These are phyloP conservation scores for Eremomyces bilateralis DNA, from an alignment of 495 filamentous ascomycete species.

Conservation along the genomic window DNA sequence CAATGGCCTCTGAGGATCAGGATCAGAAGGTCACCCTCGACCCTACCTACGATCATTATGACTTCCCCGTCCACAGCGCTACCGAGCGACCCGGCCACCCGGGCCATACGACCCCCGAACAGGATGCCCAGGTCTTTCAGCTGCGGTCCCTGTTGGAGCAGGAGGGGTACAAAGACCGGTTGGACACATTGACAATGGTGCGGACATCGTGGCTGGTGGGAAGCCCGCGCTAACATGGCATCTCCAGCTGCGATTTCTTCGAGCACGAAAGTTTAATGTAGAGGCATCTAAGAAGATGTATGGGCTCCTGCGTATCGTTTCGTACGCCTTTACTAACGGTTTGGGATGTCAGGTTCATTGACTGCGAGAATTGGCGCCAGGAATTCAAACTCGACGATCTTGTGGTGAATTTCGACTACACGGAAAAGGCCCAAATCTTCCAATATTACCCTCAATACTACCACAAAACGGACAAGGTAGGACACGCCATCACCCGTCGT, in stretches of 20 bases:
- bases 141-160: conserved; percentile 67
- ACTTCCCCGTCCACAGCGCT: conserved; percentile 65
- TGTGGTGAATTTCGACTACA: conserved; percentile 61
- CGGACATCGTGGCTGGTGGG: conserved; percentile 6
- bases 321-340: conserved; percentile 3
- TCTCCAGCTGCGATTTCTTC: conserved; percentile 59
- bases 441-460: conserved; percentile 97
- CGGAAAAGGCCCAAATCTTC: conserved; percentile 70
- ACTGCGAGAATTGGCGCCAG: conserved; percentile 78
- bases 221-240: conserved; percentile 2
- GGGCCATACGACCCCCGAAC: conserved; percentile 65
- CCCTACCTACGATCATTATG: conserved; percentile 89
- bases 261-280: conserved; percentile 89
- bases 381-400: conserved; percentile 74
- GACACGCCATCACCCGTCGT: conserved; percentile 1
- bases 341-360: conserved; percentile 81
- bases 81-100: conserved; percentile 54
- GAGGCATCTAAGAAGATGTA: conserved; percentile 69
- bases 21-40: conserved; percentile 43
- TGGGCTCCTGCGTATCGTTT: conserved; percentile 13
- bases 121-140: conserved; percentile 78
- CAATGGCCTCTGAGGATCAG: conserved; percentile 10
- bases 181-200: conserved; percentile 82
- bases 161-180: conserved; percentile 57
- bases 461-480: conserved; percentile 94